Percentiles rank a stretch among this genome's conserved stretches.
Conservation (phyloP, 2,329 filamentous ascomycete species). For the Fonsecaea nubica region DNA sequence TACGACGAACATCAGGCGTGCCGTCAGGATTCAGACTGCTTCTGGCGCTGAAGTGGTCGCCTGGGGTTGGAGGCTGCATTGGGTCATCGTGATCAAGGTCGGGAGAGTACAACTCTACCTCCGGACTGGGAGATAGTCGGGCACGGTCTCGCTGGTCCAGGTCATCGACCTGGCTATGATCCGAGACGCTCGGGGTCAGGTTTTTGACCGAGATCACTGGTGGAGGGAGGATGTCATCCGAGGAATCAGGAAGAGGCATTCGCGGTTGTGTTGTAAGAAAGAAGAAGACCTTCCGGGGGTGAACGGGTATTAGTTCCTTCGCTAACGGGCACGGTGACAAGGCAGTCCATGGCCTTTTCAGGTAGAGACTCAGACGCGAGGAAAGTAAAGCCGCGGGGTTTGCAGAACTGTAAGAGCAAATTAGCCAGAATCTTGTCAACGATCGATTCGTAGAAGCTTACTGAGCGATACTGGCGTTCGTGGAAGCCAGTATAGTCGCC, state of each 20-base stretch:
- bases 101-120: slow-evolving; percentile 86
- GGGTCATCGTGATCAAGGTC: slow-evolving; percentile 78
- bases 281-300: slow-evolving; percentile 95
- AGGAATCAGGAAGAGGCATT: slow-evolving; percentile 76
- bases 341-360: slow-evolving; percentile 84
- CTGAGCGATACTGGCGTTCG: slow-evolving; percentile 87
- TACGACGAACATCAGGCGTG: slow-evolving; percentile 44
- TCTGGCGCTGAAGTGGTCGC: slow-evolving; percentile 67
- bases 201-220: slow-evolving; percentile 64
- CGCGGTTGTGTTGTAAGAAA: slow-evolving; percentile 88
- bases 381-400: slow-evolving; percentile 96
- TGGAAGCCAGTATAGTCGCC: slow-evolving; percentile 75
- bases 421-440: slow-evolving; percentile 38
- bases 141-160: slow-evolving; percentile 62
- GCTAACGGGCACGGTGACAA: slow-evolving; percentile 83
- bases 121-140: slow-evolving; percentile 85
- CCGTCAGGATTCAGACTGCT: slow-evolving; percentile 45
- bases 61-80: slow-evolving; percentile 64
- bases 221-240: slow-evolving; percentile 59
- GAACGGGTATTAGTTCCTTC: slow-evolving; percentile 89
- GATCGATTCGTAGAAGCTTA: slow-evolving; percentile 59
- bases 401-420: slow-evolving; percentile 72
- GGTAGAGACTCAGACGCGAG: slow-evolving; percentile 84
- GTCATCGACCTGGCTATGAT: slow-evolving; percentile 70
- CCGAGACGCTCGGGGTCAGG: slow-evolving; percentile 84